Evolutionary conservation across 2,329 filamentous ascomycete genomes (phyloP).

Genomic region (Aureobasidium sp.): DNA sequence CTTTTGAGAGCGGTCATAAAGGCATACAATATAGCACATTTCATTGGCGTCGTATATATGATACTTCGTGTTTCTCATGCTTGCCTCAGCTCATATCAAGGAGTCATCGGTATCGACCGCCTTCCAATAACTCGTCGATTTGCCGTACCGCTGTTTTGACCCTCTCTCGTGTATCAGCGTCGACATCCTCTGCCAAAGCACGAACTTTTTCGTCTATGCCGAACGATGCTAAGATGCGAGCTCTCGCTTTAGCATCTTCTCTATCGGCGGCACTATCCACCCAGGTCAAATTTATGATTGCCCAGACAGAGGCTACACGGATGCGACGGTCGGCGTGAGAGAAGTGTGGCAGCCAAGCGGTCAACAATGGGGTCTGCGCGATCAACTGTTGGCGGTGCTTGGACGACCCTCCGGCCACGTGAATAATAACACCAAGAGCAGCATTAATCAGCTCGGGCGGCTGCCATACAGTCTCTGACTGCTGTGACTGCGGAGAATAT

Average conservation of each 20-base stretch:
- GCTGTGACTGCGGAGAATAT: constrained; percentile 36
- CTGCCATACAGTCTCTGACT: constrained; percentile 31
- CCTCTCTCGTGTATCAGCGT: constrained; percentile 76
- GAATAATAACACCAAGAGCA: constrained; percentile 75
- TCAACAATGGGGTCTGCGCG: constrained; percentile 68
- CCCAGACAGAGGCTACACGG: constrained; percentile 70
- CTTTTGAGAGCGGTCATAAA: neutral
- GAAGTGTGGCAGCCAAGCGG: constrained; percentile 65
- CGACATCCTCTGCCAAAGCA: constrained; percentile 48
- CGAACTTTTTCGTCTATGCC: constrained; percentile 36
- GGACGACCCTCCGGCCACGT: constrained; percentile 76
- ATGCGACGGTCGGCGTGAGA: constrained; percentile 66
- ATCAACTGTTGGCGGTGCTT: constrained; percentile 72
- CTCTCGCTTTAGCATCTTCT: constrained; percentile 58
- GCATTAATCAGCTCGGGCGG: constrained; percentile 62
- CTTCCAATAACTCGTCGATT: constrained; percentile 41
- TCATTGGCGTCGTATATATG: constrained; percentile 1
- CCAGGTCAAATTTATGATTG: constrained; percentile 80
- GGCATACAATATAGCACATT: neutral
- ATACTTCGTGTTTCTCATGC: neutral
- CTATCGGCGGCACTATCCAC: constrained; percentile 66
- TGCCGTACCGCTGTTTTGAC: constrained; percentile 74
- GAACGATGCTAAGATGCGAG: constrained; percentile 59
- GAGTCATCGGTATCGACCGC: constrained; percentile 16
- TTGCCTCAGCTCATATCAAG: constrained; percentile 3